Evolutionary conservation across 768 basidiomycete species (phyloP), one percentile per base, ranked within the genome.

Genomic region (Suillus discolor): DNA sequence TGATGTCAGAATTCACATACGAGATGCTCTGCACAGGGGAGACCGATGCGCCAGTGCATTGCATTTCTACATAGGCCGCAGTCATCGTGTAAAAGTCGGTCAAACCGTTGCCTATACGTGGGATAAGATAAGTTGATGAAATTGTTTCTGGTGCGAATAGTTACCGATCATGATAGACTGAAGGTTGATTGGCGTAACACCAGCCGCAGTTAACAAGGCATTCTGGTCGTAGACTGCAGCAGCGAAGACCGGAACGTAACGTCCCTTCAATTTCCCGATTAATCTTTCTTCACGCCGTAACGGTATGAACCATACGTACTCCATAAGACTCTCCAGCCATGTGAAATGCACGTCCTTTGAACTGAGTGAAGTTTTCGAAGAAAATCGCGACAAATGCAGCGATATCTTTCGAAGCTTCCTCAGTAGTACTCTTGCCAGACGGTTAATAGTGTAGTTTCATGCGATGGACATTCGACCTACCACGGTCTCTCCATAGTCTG

Each of bases 361-460:
- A 91, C 69, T 88, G 80, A 63, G 75, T 81, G 72, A 93, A 93
- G 65, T 87, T 82, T 69, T 92, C 89, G 57, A 92, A 92, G 77
- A 92, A 92, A 62, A 92, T 85, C 4, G 84, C 79, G 0, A 92
- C 80, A 68, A 92, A 92, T 0, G 87, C 85, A 0, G 89, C 89
- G 5, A 92, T 85, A 68, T 92, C 90, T 61, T 84, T 81, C 0
- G 89, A 88, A 4, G 88, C 90, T 54, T 89, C 87, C 71, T 89
- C 85, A 0, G 89, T 86, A 3, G 84, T 89, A 57, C 83, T 80
- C 88, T 89, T 51, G 31, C 38, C 20, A 45, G 0, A 20, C 20
- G 11, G 60, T 66, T 34, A 57, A n/a, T 11, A 31, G 57, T n/a
- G 36, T 38, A 34, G 8, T 63, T 60, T 25, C 23, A 64, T 41